Base-by-base conservation (phyloP, 1,284 basidiomycete species). In the Heterobasidion occidentale region DNA sequence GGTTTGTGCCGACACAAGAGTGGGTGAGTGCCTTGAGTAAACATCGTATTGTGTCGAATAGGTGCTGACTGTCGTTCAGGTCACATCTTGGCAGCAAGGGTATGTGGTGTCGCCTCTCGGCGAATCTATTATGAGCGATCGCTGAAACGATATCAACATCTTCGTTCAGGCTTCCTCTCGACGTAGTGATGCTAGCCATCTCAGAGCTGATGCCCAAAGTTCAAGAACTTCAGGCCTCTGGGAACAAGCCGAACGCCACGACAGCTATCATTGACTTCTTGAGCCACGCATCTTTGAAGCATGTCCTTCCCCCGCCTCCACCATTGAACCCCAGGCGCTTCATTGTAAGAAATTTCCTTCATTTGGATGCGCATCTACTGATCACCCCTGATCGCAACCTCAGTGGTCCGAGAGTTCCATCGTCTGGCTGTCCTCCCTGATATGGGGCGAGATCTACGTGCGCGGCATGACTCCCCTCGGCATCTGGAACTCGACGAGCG, bases 381-480 rank as follows among this genome's bases (percentile, higher is more conserved):
- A n/a, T 58, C 15, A 15, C 17, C 17, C 53, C 56, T 8, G 14
- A 27, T 12, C 17, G 2, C 35, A 52, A 34, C 36, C 46, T 12
- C 58, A 93, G 90, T 96, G 92, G 92, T 89, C 92, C 5, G 87
- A 92, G 61, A 87, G 91, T 3, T 93, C 91, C 4, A 78, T 88
- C 55, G 80, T 94, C 11, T 96, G 94, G 94, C 77, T 95, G 50
- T 91, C 92, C 9, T 92, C 89, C 0, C 72, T 96, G 53, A 84
- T 94, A 38, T 97, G 94, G 92, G 94, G 94, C 47, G 92, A 94
- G 67, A 83, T 94, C 20, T 97, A 94, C 66, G 88, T 97, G n/a
- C 85, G 86, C 45, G 87, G 86, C 8, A 86, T 94, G 80, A 83
- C 85, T 1, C 86, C 87, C 5, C 73, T 93, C 36, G 91, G 90